Percentiles rank a stretch among this genome's conserved stretches.
phyloP scores from a whole-genome alignment of 139 green algal species.

The Micromonas pusilla region DNA sequence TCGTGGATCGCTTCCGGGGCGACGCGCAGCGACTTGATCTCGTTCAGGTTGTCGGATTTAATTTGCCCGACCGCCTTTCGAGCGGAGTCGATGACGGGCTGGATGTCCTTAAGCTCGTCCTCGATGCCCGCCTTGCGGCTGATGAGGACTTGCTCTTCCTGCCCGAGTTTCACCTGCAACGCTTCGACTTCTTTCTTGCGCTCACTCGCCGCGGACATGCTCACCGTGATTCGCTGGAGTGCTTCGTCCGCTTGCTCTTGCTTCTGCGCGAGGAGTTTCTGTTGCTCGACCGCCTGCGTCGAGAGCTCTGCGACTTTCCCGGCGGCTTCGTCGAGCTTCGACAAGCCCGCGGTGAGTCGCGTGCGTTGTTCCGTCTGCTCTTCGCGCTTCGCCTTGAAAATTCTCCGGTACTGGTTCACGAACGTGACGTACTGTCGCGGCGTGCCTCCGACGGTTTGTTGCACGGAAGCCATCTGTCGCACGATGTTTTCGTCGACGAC shows the following conservation, averaged over 20 bases:
- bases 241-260: slow-evolving; percentile 50
- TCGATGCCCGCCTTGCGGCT: slow-evolving; percentile 47
- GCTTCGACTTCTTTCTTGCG: slow-evolving; percentile 40
- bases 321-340: slow-evolving; percentile 64
- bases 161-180: slow-evolving; percentile 48
- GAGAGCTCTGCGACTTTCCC: slow-evolving; percentile 57
- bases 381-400: slow-evolving; percentile 48
- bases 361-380: slow-evolving; percentile 38
- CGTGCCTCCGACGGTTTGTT: slow-evolving; percentile 30
- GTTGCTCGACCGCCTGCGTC: slow-evolving; percentile 51
- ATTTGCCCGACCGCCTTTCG: slow-evolving; percentile 66
- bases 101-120: slow-evolving; percentile 59
- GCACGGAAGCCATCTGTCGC: slow-evolving; percentile 23
- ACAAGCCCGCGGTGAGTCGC: slow-evolving; percentile 47
- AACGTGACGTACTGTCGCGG: slow-evolving; percentile 54
- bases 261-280: slow-evolving; percentile 46
- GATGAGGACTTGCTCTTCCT: slow-evolving; percentile 48
- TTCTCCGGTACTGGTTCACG: slow-evolving; percentile 46
- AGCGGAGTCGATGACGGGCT: slow-evolving; percentile 69
- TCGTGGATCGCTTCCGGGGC: slow-evolving; percentile 57
- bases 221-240: slow-evolving; percentile 49
- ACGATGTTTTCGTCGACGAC: slow-evolving; percentile 31
- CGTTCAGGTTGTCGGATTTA: slow-evolving; percentile 73
- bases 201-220: slow-evolving; percentile 22
- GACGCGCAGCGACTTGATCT: slow-evolving; percentile 74